Base-by-base conservation (phyloP, 2,329 filamentous ascomycete species). In the Macroventuria anomochaeta region DNA sequence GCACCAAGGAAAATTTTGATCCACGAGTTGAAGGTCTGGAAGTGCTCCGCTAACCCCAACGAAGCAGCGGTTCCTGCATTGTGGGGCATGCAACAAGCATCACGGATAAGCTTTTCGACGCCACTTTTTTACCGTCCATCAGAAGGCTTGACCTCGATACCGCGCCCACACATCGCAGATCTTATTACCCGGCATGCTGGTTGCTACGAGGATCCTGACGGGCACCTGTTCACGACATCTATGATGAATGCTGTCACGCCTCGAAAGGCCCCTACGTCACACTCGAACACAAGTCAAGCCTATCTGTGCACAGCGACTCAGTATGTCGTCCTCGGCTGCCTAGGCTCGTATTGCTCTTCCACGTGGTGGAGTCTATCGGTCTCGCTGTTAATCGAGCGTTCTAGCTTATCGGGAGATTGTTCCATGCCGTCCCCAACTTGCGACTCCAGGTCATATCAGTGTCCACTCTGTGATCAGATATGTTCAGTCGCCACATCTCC, bases 71-170 rank as follows among this genome's bases (percentile, higher is more conserved):
- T 37, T 17, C 43, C 42, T 37, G 38, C 31, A 38, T 44, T 25
- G 18, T 11, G 34, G 21, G n/a, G 20, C 20, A n/a, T 15, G 17
- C 23, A 18, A 17, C 23, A 46, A 53, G 37, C 37, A 31, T 47
- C 13, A 13, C 2, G n/a, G 15, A 43, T 20, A 53, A 47, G 50
- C 50, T 38, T 53, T 42, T 28, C 15, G 12, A 46, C 37, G 50
- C 50, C 37, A 42, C 42, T 26, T 53, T 25, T 36, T 43, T 42
- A 36, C 37, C 36, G 20, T 18, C 13, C 18, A 37, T 26, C n/a
- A 11, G 13, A 37, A 37, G 28, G 42, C 50, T 47, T 47, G 37
- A 47, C 37, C 15, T n/a, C 11, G 12, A 32, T 25, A 10, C 8
- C 18, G 18, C 36, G 4, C 28, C 29, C 36, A 37, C 20, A 38